Percentiles rank a stretch among this genome's conserved stretches.
These are phyloP conservation scores for Capsicum chinense DNA, from an alignment of 257 asterid genomes.

Conservation along the genomic window DNA sequence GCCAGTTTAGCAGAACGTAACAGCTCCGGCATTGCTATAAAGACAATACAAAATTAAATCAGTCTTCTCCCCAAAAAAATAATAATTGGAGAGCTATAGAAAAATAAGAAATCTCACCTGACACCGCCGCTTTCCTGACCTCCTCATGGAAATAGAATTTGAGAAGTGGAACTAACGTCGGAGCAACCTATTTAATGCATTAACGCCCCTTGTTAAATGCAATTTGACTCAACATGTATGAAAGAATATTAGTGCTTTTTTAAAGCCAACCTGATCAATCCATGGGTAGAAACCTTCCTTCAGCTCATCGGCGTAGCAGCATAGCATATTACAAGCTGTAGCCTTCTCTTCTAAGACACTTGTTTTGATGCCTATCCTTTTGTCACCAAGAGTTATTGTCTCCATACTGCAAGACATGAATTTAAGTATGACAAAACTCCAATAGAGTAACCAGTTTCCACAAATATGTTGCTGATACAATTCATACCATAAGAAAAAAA, in stretches of 20 bases:
- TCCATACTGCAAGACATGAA: constrained; percentile 77
- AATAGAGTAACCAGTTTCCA: neutral
- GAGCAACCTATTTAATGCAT: constrained; percentile 76
- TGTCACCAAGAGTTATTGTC: constrained; percentile 94
- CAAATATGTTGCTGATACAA: neutral
- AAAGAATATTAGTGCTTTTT: constrained; percentile 4
- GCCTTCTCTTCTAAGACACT: constrained; percentile 98
- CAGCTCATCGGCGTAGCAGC: constrained; percentile 98
- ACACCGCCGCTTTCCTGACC: constrained; percentile 97
- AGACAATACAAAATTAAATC: constrained; percentile 30
- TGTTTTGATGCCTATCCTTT: constrained; percentile 95
- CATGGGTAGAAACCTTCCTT: constrained; percentile 99
- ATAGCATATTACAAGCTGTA: constrained; percentile 98
- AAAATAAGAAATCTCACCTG: constrained; percentile 54
- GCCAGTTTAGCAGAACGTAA: constrained; percentile 92
- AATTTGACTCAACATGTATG: neutral
- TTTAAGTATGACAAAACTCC: neutral
- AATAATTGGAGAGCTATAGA: constrained; percentile 4
- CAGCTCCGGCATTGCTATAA: constrained; percentile 96
- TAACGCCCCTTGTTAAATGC: neutral
- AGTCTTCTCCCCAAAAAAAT: neutral
- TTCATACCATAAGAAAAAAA: neutral
- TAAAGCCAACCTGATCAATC: constrained; percentile 90
- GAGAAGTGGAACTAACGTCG: constrained; percentile 87
- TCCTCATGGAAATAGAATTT: constrained; percentile 98